Evolutionary conservation across 805 yeast genomes (phyloP).

Genomic region (Pichia heedii): DNA sequence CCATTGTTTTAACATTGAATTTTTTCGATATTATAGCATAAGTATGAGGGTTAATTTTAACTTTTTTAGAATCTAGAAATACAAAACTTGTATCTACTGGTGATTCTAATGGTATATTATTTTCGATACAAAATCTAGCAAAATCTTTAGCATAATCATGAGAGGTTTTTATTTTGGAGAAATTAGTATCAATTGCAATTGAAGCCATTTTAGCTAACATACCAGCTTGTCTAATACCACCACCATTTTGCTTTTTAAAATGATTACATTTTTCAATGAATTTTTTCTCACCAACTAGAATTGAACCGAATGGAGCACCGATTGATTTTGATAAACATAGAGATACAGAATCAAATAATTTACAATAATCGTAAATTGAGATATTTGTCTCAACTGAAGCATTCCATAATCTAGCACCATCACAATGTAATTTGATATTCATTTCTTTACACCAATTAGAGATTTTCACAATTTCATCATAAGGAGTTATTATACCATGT

Average conservation of each 20-base stretch:
- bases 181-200: slow-evolving; percentile 64
- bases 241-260: slow-evolving; percentile 87
- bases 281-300: slow-evolving; percentile 58
- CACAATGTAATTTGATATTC: slow-evolving; percentile 63
- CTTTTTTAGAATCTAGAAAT: slow-evolving; percentile 50
- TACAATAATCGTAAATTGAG: slow-evolving; percentile 60
- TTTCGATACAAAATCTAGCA: slow-evolving; percentile 38
- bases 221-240: slow-evolving; percentile 88
- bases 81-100: slow-evolving; percentile 85
- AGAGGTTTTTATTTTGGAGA: slow-evolving; percentile 42
- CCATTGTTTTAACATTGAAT: slow-evolving; percentile 55
- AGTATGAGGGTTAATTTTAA: slow-evolving; percentile 45
- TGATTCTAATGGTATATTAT: slow-evolving; percentile 49
- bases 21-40: slow-evolving; percentile 34
- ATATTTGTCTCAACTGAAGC: slow-evolving; percentile 70
- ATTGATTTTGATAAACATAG: slow-evolving; percentile 81
- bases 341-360: slow-evolving; percentile 79
- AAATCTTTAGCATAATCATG: slow-evolving; percentile 45
- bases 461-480: slow-evolving; percentile 67
- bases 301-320: slow-evolving; percentile 91
- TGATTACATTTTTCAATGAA: slow-evolving; percentile 68
- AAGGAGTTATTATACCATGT: slow-evolving; percentile 74
- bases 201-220: slow-evolving; percentile 72
- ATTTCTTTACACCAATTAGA: slow-evolving; percentile 58
- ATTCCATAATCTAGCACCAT: slow-evolving; percentile 91